phyloP scores from a whole-genome alignment of 352 stramenopile species.

The Stramenopiles sp. region DNA sequence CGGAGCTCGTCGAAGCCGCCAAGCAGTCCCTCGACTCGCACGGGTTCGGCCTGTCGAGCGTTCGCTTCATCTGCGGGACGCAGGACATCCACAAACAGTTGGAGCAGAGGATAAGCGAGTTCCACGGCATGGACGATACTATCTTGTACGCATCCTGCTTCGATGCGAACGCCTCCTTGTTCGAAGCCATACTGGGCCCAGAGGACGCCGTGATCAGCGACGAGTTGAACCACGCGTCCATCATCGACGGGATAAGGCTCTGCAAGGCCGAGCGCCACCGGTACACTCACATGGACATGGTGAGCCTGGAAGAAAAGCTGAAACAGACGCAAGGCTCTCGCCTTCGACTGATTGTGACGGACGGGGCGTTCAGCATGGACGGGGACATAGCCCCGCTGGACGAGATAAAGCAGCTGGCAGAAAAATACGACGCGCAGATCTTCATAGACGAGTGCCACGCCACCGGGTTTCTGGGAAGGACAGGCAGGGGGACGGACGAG shows the following conservation, averaged over 20 bases:
- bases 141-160: constrained; percentile 82
- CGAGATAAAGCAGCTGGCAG: constrained; percentile 61
- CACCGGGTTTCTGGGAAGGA: constrained; percentile 72
- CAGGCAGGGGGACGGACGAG: constrained; percentile 67
- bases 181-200: constrained; percentile 55
- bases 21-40: constrained; percentile 50
- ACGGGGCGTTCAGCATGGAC: constrained; percentile 86
- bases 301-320: constrained; percentile 63
- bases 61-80: constrained; percentile 81
- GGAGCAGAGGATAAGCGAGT: constrained; percentile 59
- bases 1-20: constrained; percentile 50
- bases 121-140: constrained; percentile 75
- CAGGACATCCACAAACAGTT: constrained; percentile 75
- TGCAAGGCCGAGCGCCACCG: constrained; percentile 73
- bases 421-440: constrained; percentile 72
- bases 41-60: constrained; percentile 65
- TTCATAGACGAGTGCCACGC: constrained; percentile 82
- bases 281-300: constrained; percentile 78
- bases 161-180: constrained; percentile 73
- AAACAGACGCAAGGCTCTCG: constrained; percentile 63
- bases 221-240: constrained; percentile 74
- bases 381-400: constrained; percentile 67
- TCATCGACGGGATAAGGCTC: constrained; percentile 78
- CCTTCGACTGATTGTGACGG: constrained; percentile 66
- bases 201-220: constrained; percentile 78